Evolutionary conservation across 169 alveolate species (phyloP), one percentile per base, ranked within the genome.

Genomic region (Plasmodium yoelii): DNA sequence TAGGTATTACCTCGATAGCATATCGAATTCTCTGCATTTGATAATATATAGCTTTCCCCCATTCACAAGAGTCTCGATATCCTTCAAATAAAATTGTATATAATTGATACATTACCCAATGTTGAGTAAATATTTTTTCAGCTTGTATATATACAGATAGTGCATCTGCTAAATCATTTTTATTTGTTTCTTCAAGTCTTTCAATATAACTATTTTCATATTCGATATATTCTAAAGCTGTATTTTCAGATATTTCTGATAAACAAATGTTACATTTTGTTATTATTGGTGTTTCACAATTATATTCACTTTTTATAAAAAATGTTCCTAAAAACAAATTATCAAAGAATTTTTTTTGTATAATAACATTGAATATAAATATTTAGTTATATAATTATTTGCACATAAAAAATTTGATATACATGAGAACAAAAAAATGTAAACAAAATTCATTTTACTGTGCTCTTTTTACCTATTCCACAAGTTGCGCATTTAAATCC

Each of bases 401-500:
- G 26, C 1, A 63, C 13, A 63, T 10, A 63, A 1, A n/a, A 3
- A 24, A 10, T 18, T 13, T 18, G 24, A 19, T 24, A 63, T 24
- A 18, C 42, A 18, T 2, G 24, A 63, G 24, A 63, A 7, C 18
- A 63, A 18, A 63, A 6, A 63, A 2, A 28, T 63, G 64, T 55
- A 55, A 56, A 34, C 42, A 34, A 34, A 34, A 34, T 34, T 34
- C 42, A 34, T 5, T 34, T 34, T 34, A 34, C 42, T 34, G 7
- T 34, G 7, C 7, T 34, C 0, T 56, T 49, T 39, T 57, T 47
- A 59, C 96, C 96, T 39, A 65, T 82, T 55, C 94, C 96, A 65
- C 97, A 95, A 63, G 72, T 60, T 67, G 94, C 91, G 64, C 97
- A 95, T 44, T 91, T 69, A 61, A 95, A 92, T 22, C 97, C 97